A percentile compares a stretch with the other conserved stretches of the same genome.
Conservation (phyloP, 306 rosid genomes). For the Sophora flavescens region DNA sequence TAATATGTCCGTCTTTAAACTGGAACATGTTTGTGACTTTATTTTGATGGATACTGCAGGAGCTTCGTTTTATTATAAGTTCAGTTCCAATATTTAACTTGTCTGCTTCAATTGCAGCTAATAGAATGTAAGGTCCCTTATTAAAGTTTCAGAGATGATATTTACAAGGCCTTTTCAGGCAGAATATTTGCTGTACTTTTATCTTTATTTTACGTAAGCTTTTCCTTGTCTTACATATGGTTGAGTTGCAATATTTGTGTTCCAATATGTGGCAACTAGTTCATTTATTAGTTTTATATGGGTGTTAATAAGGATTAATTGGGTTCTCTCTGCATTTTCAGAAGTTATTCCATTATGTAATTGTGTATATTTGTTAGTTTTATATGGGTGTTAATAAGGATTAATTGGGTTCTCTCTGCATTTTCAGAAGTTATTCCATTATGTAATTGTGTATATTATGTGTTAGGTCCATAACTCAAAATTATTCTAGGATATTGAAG, state of each 20-base stretch:
- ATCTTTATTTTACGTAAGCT: conserved; percentile 20
- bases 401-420: conserved; percentile 22
- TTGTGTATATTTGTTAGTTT: conserved; percentile 12
- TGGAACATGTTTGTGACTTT: conserved; percentile 14
- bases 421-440: conserved; percentile 20
- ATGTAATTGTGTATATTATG: conserved; percentile 6
- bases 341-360: conserved; percentile 5
- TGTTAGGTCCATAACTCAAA: too few species aligned
- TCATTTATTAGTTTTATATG: conserved; percentile 20
- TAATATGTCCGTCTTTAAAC: conserved; percentile 27
- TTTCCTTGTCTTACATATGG: conserved; percentile 20
- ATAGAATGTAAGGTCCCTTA: conserved; percentile 71
- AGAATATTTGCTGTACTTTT: conserved; percentile 19
- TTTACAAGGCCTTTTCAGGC: background rate
- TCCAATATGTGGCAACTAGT: background rate
- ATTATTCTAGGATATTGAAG: too few species aligned
- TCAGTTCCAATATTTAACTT: conserved; percentile 91
- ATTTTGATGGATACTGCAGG: conserved; percentile 67
- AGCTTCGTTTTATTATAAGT: conserved; percentile 88
- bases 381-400: conserved; percentile 9
- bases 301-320: conserved; percentile 1
- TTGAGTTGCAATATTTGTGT: conserved; percentile 26
- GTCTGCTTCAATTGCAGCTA: conserved; percentile 88
- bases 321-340: conserved; percentile 32
- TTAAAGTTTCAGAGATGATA: conserved; percentile 7